A percentile compares a stretch with the other conserved stretches of the same genome.
These are phyloP conservation scores for Candida coquimbonensis DNA, from an alignment of 805 yeast species.

Conservation along the genomic window DNA sequence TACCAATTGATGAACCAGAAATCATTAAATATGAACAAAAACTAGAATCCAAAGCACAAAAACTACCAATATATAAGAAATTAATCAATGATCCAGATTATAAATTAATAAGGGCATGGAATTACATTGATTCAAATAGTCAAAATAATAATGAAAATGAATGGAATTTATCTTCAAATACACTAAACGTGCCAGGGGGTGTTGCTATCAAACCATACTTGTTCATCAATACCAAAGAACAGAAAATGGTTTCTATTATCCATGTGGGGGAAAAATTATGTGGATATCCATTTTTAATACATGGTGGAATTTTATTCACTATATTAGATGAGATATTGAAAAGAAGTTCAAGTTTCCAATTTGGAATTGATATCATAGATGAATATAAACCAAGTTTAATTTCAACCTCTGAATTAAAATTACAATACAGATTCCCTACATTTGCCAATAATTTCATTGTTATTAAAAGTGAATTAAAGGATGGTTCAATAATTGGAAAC, in stretches of 20 bases:
- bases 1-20: slow-evolving; percentile 22
- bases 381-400: slow-evolving; percentile 36
- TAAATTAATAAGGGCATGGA: slow-evolving; percentile 35
- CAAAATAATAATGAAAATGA: slow-evolving; percentile 8
- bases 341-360: slow-evolving; percentile 37
- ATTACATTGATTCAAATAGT: slow-evolving; percentile 38
- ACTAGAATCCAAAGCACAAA: slow-evolving; percentile 41
- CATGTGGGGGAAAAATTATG: slow-evolving; percentile 74
- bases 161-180: slow-evolving; percentile 35
- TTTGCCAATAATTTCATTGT: slow-evolving; percentile 71
- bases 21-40: slow-evolving; percentile 23
- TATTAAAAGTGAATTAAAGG: slow-evolving; percentile 43
- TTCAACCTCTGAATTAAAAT: slow-evolving; percentile 40
- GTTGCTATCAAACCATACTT: slow-evolving; percentile 67
- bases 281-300: slow-evolving; percentile 83
- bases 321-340: slow-evolving; percentile 71
- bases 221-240: slow-evolving; percentile 48
- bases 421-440: slow-evolving; percentile 65
- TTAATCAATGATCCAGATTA: slow-evolving; percentile 33
- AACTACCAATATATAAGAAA: slow-evolving; percentile 44
- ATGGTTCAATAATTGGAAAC: slow-evolving; percentile 39
- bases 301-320: slow-evolving; percentile 84
- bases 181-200: slow-evolving; percentile 70
- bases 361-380: slow-evolving; percentile 23
- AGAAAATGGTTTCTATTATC: slow-evolving; percentile 58